Base-by-base conservation (phyloP, 768 basidiomycete species). In the Flagelloscypha sp. region DNA sequence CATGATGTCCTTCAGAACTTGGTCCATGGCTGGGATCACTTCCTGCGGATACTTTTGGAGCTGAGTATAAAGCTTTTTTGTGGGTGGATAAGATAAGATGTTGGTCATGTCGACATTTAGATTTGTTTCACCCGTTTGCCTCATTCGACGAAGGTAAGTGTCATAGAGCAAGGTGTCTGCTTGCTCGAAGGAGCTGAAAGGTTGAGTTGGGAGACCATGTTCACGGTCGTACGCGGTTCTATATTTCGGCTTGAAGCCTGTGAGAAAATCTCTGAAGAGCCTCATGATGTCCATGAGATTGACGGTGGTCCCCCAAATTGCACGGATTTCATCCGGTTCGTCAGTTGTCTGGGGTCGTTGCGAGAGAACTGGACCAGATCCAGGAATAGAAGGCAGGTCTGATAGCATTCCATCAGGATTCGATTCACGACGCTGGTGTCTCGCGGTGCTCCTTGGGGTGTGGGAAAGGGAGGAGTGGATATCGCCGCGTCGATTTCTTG, bases 291-390 rank as follows among this genome's bases (percentile, higher is more conserved):
- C 85, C 3, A 78, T 72, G 18, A 99, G 70, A 45, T 87, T 85
- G 48, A 99, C 92, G 2, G 88, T 93, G 0, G 95, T 99, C 20
- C 95, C 95, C 94, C 95, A 99, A 42, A 99, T 88, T 16, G 89
- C 90, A 36, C 86, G 73, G 33, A 89, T 84, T 46, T 86, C 86
- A 38, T 86, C 85, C 0, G 81, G 82, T 36, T 82, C 80, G 41
- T 82, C 84, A 9, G 73, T 75, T 10, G 73, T 75, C 1, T 55
- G 68, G 19, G 64, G 70, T 11, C 71, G 76, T 6, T 69, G 84
- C 35, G 81, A 84, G 27, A 79, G 72, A 35, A 59, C 60, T 18
- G 61, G 65, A 9, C 51, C 54, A 33, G 56, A 43, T 22, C 39
- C 52, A 2, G 50, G 43, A n/a, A n/a, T n/a, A n/a, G n/a, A n/a